Percentiles rank a stretch among this genome's conserved stretches.
These are phyloP conservation scores for Boechera retrofracta DNA, from an alignment of 345 rosid genomes.

Conservation along the genomic window DNA sequence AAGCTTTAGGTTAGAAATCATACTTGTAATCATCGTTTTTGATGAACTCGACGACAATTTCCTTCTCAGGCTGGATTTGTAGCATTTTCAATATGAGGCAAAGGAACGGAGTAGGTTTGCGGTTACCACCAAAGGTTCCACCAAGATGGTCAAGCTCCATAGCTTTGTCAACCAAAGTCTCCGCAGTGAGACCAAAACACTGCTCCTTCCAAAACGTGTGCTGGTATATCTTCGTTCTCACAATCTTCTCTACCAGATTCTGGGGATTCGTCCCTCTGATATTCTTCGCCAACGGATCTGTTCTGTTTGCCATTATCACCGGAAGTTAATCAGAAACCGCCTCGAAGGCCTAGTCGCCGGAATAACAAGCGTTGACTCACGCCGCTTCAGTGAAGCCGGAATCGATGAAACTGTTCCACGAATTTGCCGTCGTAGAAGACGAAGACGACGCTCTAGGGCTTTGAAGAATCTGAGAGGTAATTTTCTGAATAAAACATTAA, in stretches of 20 bases:
- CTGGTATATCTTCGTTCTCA: slow-evolving; percentile 78
- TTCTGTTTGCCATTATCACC: slow-evolving; percentile 71
- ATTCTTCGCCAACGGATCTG: slow-evolving; percentile 89
- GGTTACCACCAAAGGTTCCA: slow-evolving; percentile 83
- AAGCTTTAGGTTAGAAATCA: background rate
- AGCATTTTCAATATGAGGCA: slow-evolving; percentile 89
- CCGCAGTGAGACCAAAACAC: slow-evolving; percentile 88
- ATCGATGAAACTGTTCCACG: background rate
- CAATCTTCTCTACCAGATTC: slow-evolving; percentile 84
- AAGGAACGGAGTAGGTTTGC: slow-evolving; percentile 85
- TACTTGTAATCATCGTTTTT: slow-evolving; percentile 95
- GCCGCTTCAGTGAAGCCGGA: slow-evolving; percentile 4
- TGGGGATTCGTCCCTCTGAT: slow-evolving; percentile 89
- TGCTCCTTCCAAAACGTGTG: slow-evolving; percentile 94
- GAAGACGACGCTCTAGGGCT: slow-evolving; percentile 31
- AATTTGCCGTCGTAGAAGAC: slow-evolving; percentile 28
- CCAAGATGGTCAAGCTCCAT: slow-evolving; percentile 94
- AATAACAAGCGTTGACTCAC: background rate
- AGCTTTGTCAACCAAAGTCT: slow-evolving; percentile 88
- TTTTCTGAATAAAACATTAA: too few species aligned
- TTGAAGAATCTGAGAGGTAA: background rate
- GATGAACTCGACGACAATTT: slow-evolving; percentile 88
- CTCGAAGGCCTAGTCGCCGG: background rate
- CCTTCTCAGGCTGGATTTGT: slow-evolving; percentile 95
- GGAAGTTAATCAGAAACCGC: background rate